Evolutionary conservation across 352 stramenopile species (phyloP), one percentile per base, ranked within the genome.

Genomic region (Phytophthora hibernalis): DNA sequence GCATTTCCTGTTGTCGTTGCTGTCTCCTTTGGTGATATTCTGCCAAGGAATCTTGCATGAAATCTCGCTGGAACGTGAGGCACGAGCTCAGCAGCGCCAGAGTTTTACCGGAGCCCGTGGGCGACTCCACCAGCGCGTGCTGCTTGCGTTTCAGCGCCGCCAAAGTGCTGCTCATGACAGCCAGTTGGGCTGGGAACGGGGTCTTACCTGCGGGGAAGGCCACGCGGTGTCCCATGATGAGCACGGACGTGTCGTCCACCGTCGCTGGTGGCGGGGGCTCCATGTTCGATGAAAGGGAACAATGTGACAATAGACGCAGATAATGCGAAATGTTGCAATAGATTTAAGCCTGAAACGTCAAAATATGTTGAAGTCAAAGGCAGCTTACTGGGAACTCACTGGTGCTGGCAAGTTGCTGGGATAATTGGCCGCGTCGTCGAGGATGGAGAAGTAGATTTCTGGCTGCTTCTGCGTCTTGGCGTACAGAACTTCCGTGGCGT

Each of bases 191-290:
- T 12, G 87, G 85, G 61, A 95, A 95, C 38, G 87, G 87, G 43
- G 61, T 79, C 74, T 93, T 95, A 38, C 83, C 87, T 6, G 68
- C 70, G 0, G 87, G 84, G 58, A 95, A 95, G 35, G 68, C 80
- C 26, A 95, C 87, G 45, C 73, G 74, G 68, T 93, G 90, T 28
- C 87, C 87, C 82, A 92, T 92, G 74, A 95, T 91, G 74, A 93
- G 82, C 51, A 91, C 69, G n/a, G 60, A 77, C 28, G 63, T 71
- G 38, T 77, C 65, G 12, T 47, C 48, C 33, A 22, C 31, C 49
- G 18, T 10, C 20, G 53, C 3, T 10, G 60, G 1, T 16, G 24
- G 30, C 26, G 18, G 7, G 18, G 42, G 10, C 31, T 57, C 30
- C 52, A 62, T 62, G 7, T 31, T 15, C 21, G 40, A 22, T 47